phyloP scores from a whole-genome alignment of 148 eudicot species.

The Fagopyrum esculentum region DNA sequence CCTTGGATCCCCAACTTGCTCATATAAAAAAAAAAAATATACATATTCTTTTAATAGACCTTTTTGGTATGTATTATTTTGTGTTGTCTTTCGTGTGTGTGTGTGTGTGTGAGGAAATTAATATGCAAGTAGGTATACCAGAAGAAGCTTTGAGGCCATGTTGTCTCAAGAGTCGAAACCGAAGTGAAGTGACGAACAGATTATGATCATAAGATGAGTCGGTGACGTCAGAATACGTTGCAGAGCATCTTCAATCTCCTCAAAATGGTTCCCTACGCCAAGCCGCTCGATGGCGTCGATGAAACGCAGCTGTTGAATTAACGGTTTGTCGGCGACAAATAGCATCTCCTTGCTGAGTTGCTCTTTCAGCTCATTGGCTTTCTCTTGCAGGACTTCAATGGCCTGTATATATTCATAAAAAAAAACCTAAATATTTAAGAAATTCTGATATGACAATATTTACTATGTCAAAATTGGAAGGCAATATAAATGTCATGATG shows the following conservation, averaged over 20 bases:
- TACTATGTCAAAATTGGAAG: neutral
- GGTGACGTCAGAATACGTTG: neutral
- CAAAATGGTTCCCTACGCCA: slow-evolving; percentile 44
- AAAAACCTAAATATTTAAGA: neutral
- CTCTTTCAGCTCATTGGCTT: slow-evolving; percentile 20
- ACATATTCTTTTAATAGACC: no score
- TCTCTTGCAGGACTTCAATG: slow-evolving; percentile 11
- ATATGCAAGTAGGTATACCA: neutral
- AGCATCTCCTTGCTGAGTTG: slow-evolving; percentile 22
- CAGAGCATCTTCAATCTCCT: slow-evolving; percentile 30
- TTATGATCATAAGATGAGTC: neutral
- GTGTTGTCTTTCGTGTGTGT: no score
- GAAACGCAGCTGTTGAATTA: slow-evolving; percentile 17
- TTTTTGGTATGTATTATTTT: no score
- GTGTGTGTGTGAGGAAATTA: no score
- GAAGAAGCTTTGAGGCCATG: slow-evolving; percentile 16
- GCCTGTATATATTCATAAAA: slow-evolving; percentile 7
- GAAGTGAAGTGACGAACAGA: slow-evolving; percentile 13
- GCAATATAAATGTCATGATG: neutral
- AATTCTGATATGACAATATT: neutral
- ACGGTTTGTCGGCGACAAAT: slow-evolving; percentile 3
- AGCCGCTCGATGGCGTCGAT: slow-evolving; percentile 42
- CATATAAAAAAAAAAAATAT: no score
- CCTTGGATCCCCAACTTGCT: no score
- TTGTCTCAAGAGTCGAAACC: no score